Base-by-base conservation (phyloP, 768 basidiomycete genomes). In the Pilatotrama ljubarskyi region DNA sequence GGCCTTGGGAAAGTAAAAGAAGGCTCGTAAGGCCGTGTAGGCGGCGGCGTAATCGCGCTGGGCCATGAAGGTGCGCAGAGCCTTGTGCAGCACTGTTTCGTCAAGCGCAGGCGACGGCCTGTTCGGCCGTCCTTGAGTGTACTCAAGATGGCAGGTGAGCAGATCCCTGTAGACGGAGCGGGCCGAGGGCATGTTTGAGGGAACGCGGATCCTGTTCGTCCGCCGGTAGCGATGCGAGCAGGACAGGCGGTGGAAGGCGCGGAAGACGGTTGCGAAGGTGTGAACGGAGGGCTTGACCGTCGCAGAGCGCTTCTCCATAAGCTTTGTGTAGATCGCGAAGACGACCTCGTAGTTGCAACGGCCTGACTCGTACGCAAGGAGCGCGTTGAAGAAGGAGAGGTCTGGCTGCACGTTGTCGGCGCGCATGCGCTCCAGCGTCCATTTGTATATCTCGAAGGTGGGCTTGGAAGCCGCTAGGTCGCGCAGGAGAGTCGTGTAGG, bases 11-110 rank as follows among this genome's bases (percentile, higher is more conserved):
- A 66, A 35, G 22, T 51, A 13, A 11, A 35, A 48, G 53, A 65
- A 64, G 9, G 74, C 62, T 22, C 69, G 71, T 9, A 85, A 57
- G 17, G 70, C 70, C 46, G 80, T 65, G 61, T 75, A 75, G 1
- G 80, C 82, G 1, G 74, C 84, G 11, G 79, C 68, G 58, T 82
- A 84, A 69, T 85, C 84, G 2, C 71, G 70, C 10, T 69, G 64
- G 0, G 66, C 67, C 54, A 85, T 68, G 62, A 83, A 81, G 0
- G 76, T 71, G n/a, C 76, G 76, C 5, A 85, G 71, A 1, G 77
- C 75, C 25, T 75, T 64, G 62, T 77, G 77, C 37, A 84, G 66
- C 1, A 80, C 69, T 69, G 53, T 32, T 25, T 17, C 15, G 51
- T 61, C 59, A 49, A 70, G 24, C 5, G 58, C 57, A 1, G 60